These are phyloP conservation scores for Chrysopogon serrulatus DNA, from an alignment of 176 grass and related monocot genomes.

Conservation along the genomic window DNA sequence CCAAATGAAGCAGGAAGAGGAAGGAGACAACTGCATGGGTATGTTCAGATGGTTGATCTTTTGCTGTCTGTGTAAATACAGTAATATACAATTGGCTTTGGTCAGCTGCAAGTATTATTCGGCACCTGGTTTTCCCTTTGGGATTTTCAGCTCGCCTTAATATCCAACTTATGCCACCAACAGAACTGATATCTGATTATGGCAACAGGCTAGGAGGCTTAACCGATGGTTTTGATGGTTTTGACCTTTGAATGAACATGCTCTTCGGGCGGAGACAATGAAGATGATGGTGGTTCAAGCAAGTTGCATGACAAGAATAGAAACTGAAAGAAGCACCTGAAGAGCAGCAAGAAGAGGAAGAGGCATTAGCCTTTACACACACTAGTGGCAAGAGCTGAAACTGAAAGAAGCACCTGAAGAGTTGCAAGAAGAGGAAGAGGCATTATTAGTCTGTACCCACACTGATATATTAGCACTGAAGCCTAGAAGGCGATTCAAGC, in stretches of 20 bases:
- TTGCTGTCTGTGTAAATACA: not conserved
- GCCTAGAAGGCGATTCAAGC: not conserved
- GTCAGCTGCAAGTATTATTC: not conserved
- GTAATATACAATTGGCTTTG: not conserved
- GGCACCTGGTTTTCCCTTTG: not conserved
- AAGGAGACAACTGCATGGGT: slow-evolving; percentile 65
- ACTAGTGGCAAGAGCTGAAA: too few species aligned
- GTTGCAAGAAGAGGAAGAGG: slow-evolving; percentile 36
- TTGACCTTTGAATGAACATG: slow-evolving; percentile 38
- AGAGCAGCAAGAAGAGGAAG: slow-evolving; percentile 37
- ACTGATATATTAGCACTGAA: not conserved
- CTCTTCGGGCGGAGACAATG: slow-evolving; percentile 19
- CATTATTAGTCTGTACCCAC: slow-evolving; percentile 1
- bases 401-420: too few species aligned
- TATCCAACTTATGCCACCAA: not conserved
- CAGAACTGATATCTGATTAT: not conserved
- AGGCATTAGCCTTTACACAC: slow-evolving; percentile 10
- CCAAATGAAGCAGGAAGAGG: slow-evolving; percentile 59
- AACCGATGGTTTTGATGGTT: slow-evolving; percentile 27
- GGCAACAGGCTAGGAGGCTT: slow-evolving; percentile 22
- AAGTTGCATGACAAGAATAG: too few species aligned
- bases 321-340: too few species aligned
- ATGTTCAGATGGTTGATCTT: too few species aligned
- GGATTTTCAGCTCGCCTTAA: not conserved
- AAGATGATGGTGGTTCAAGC: too few species aligned